Evolutionary conservation across 371 early-diverging fungal species (phyloP), one percentile per base, ranked within the genome.

Genomic region (Dichotomocladium elegans): DNA sequence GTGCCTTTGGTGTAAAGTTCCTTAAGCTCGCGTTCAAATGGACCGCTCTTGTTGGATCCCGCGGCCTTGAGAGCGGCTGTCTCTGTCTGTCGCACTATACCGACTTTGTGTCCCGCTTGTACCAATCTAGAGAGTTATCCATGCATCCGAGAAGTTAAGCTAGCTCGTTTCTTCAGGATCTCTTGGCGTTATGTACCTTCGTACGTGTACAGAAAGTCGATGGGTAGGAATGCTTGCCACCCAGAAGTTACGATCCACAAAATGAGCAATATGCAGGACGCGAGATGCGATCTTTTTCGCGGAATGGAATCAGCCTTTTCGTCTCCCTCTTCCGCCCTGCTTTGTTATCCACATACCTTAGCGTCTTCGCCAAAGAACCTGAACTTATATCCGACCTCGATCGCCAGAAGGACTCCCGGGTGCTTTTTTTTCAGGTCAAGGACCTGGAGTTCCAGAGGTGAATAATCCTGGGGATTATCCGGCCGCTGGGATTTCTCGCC

Each of bases 301-400:
- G n/a, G n/a, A n/a, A n/a, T n/a, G n/a, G n/a, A n/a, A n/a, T n/a
- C n/a, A n/a, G n/a, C n/a, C n/a, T 8, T 17, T 4, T 37, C 21
- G 35, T 2, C 5, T 37, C 14, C 21, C 5, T 12, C 7, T 9
- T 21, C 1, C 15, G 3, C 2, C 35, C 35, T 19, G 3, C n/a
- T 37, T 11, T 33, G n/a, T 9, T 30, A 8, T 25, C 41, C 4
- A 31, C n/a, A 27, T 74, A 79, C 76, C 64, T 74, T 66, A 2
- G 89, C 86, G 64, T 89, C 89, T 15, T 80, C 78, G 12, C 84
- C 92, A 72, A 93, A 94, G 49, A 94, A 91, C 12, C 88, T 74
- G 66, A 70, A 93, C 66, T 91, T 92, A 79, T 94, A 93, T 12
- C 94, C 94, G 0, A 93, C 93, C 64, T 94, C 94, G 9, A 94